Evolutionary conservation across 2,329 filamentous ascomycete species (phyloP), one percentile per base, ranked within the genome.

Genomic region (Xylaria digitata): DNA sequence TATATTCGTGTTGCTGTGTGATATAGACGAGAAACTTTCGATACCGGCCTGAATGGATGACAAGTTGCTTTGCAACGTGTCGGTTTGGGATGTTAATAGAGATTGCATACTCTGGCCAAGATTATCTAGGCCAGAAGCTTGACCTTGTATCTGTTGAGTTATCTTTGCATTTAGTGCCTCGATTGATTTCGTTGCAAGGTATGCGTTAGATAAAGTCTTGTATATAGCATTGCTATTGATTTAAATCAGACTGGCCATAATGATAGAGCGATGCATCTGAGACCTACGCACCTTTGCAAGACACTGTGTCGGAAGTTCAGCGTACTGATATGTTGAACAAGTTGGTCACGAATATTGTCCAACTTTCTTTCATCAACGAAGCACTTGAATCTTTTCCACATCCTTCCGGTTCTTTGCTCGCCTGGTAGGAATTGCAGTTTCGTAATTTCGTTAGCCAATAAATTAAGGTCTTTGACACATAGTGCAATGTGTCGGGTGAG

Each of bases 181-280:
- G 6, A 54, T 54, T 17, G 52, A 54, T 23, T 40, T 34, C 11
- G 34, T 54, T 40, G 32, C 19, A 26, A 26, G 19, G 19, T 21
- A 15, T 54, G 34, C 34, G 19, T 23, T 42, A 17, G 32, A 54
- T 17, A 54, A 11, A 21, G 19, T 54, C 32, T 54, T 23, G 34
- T 3, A 54, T 54, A 54, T 54, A 42, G 52, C 50, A n/a, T 53
- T 53, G 32, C 50, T 53, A 26, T 13, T 40, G 5, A 5, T 21
- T 37, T 37, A 4, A 4, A 17, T 53, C 6, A 53, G 50, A 50
- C 13, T n/a, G 6, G n/a, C 30, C 15, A 15, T n/a, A 15, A 6
- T 8, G 13, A 9, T 6, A 32, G 17, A 15, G 49, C 3, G 19
- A 9, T 3, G 1, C 6, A 19, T 3, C 30, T 37, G 26, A 17